Evolutionary conservation across 805 yeast genomes (phyloP).

Genomic region (Saturnispora quitensis): DNA sequence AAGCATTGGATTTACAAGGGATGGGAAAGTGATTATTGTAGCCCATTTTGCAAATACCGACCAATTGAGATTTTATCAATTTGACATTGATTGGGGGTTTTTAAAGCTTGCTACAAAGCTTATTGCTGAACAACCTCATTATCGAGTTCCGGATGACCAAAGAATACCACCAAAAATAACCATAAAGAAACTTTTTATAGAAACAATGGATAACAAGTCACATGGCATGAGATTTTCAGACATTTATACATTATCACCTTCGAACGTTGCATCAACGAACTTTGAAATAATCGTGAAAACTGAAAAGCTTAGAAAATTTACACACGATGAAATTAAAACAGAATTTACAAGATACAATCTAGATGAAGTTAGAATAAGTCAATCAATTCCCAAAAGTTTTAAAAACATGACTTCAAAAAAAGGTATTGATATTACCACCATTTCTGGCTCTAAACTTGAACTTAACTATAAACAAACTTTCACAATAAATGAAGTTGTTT

Average conservation of each 20-base stretch:
- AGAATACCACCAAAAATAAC: conserved; percentile 34
- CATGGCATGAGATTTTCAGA: conserved; percentile 15
- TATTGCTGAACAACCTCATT: conserved; percentile 39
- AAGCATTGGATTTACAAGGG: conserved; percentile 44
- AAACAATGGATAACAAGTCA: conserved; percentile 15
- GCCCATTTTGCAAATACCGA: conserved; percentile 31
- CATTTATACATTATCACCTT: conserved; percentile 39
- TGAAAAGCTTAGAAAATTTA: conserved; percentile 19
- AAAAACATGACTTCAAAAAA: conserved; percentile 17
- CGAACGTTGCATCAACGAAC: conserved; percentile 31
- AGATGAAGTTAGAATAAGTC: conserved; percentile 11
- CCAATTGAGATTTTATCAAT: conserved; percentile 32
- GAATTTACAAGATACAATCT: conserved; percentile 21
- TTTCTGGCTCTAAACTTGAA: conserved; percentile 3
- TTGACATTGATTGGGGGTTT: conserved; percentile 49
- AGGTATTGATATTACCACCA: conserved; percentile 10
- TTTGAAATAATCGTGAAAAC: conserved; percentile 41
- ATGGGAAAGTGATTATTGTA: conserved; percentile 36
- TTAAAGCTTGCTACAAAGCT: conserved; percentile 38
- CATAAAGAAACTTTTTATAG: conserved; percentile 25
- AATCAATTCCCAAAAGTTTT: conserved; percentile 20
- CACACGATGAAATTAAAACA: conserved; percentile 14
- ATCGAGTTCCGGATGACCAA: conserved; percentile 38
- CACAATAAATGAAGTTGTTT: conserved; percentile 21
- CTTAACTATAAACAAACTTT: conserved; percentile 18